Percentiles rank a stretch among this genome's conserved stretches.
Evolutionary conservation across 257 asterid species (phyloP).

Genomic region (Solanum gracilifrons): DNA sequence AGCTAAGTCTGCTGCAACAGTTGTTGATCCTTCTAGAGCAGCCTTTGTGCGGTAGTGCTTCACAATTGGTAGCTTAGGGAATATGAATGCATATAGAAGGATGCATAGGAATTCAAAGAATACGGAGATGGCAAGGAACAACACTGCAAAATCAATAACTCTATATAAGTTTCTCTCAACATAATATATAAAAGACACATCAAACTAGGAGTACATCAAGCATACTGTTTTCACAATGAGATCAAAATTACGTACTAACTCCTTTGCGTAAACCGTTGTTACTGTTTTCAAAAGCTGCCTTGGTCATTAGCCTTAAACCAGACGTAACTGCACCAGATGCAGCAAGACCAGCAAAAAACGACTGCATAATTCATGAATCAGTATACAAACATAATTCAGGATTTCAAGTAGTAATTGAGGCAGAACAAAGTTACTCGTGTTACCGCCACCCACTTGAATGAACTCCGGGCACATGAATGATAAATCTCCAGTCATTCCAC

Average conservation of each 20-base stretch:
- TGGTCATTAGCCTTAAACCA: neutral
- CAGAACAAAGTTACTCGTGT: neutral
- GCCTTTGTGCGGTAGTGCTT: constrained; percentile 31
- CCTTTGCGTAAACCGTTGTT: constrained; percentile 66
- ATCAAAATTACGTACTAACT: constrained; percentile 35
- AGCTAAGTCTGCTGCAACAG: constrained; percentile 74
- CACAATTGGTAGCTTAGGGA: constrained; percentile 26
- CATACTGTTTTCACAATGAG: neutral
- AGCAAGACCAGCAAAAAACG: constrained; percentile 67
- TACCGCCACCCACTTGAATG: constrained; percentile 38
- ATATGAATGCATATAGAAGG: constrained; percentile 20
- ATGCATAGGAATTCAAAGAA: constrained; percentile 18
- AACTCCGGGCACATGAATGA: constrained; percentile 76
- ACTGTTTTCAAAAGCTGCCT: neutral
- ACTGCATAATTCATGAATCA: constrained; percentile 25
- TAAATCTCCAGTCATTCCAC: constrained; percentile 81
- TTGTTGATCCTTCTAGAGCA: constrained; percentile 68
- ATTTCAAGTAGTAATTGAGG: neutral
- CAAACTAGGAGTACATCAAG: neutral
- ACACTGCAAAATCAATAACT: constrained; percentile 12
- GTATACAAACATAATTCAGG: neutral
- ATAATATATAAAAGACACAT: neutral
- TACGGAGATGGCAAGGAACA: constrained; percentile 27
- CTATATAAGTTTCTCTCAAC: neutral
- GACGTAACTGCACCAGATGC: constrained; percentile 24